Evolutionary conservation across 2,329 filamentous ascomycete species (phyloP).

Genomic region (Xylaria sp.): DNA sequence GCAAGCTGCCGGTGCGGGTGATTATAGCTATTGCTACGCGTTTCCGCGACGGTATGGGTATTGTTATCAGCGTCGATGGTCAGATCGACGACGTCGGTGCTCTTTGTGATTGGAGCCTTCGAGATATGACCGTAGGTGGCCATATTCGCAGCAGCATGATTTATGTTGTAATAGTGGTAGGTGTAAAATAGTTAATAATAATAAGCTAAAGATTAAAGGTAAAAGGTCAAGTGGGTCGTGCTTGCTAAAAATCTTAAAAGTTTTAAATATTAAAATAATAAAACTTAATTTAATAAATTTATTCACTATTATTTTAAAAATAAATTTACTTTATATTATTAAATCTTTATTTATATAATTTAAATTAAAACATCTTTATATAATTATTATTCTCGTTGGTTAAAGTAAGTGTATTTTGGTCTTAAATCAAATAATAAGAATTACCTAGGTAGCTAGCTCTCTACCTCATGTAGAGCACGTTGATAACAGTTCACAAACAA

Average conservation of each 20-base stretch:
- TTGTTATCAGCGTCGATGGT: not conserved
- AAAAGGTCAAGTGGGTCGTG: not conserved
- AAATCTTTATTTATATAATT: not conserved
- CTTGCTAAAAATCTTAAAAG: not conserved
- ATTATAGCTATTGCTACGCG: no score
- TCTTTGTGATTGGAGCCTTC: no score
- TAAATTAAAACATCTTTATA: no score
- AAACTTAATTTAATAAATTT: conserved; percentile 3
- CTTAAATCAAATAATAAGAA: no score
- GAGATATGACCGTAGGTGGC: not conserved
- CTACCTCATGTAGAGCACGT: no score
- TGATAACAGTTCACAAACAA: not conserved
- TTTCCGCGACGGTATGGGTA: no score
- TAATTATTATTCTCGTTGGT: no score
- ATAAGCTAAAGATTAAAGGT: not conserved
- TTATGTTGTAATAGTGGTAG: conserved; percentile 7
- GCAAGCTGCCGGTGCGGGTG: no score
- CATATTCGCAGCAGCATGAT: conserved; percentile 7
- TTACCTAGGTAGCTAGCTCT: no score
- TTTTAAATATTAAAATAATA: conserved; percentile 19
- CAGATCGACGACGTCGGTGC: conserved; percentile 32
- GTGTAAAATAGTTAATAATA: not conserved
- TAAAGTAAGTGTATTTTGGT: no score
- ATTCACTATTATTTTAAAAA: conserved; percentile 20
- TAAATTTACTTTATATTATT: not conserved